Base-by-base conservation (phyloP, 2,329 filamentous ascomycete species). In the Shiraia sp. region DNA sequence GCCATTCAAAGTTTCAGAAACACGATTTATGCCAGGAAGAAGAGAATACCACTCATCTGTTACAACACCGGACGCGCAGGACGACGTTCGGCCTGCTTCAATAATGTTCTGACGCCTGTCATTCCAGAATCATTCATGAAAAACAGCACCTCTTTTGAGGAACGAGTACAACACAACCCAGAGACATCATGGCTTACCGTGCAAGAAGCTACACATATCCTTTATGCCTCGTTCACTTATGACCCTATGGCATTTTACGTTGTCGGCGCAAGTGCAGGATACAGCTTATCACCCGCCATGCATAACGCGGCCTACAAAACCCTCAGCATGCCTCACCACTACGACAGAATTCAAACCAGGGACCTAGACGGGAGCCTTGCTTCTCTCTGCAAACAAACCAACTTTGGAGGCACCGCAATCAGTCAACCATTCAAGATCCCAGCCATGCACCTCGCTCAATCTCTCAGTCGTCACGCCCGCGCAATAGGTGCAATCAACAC, bases 401-500 rank as follows among this genome's bases (percentile, higher is more conserved):
- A 80, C 25, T 90, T 89, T 59, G 87, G 85, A 2, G 87, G 87
- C 7, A 80, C 85, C 2, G 86, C 85, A 15, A 76, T 90, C 36
- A 83, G 82, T 19, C 75, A 88, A 19, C 87, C 87, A 0, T 90
- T 86, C 74, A 88, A 88, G 55, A 82, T 87, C 1, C 81, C 87
- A 53, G 79, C 87, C 7, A 79, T 87, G 47, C 75, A 79, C 2
- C 75, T 81, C 13, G 76, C 87, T 23, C 78, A 84, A 52, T 78
- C 82, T 0, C 75, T 88, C 44, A 89, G 85, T 49, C 79, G 79
- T 8, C 86, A 90, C 57, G 87, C 87, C 1, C 80, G 78, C 32
- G 85, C 85, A 1, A 90, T 90, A 42, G 86, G 87, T 0, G 86
- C 87, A 2, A 80, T 88, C 36, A 90, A 91, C 49, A 90, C 86